phyloP scores from a whole-genome alignment of 768 basidiomycete species.

The Amanita phalloides region DNA sequence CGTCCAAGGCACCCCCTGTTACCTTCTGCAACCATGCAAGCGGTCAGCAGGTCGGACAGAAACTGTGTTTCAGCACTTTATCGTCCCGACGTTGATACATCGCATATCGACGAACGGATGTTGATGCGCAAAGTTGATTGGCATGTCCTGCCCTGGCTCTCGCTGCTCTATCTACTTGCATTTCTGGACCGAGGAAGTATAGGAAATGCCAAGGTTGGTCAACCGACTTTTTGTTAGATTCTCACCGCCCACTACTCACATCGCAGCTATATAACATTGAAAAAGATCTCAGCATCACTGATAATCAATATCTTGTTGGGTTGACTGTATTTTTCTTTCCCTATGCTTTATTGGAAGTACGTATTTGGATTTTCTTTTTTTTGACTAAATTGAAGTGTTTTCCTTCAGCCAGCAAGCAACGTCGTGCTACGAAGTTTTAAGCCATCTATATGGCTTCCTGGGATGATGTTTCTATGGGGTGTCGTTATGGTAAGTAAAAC shows the following conservation, averaged over 20 bases:
- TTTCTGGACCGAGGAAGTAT: no score
- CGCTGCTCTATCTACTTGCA: slow-evolving; percentile 48
- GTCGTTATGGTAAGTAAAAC: slow-evolving; percentile 28
- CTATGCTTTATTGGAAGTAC: slow-evolving; percentile 60
- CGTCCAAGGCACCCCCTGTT: no score
- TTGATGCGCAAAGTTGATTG: slow-evolving; percentile 53
- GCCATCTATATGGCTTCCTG: slow-evolving; percentile 58
- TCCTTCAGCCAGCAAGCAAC: slow-evolving; percentile 48
- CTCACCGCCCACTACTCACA: neutral
- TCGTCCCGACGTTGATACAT: slow-evolving; percentile 40
- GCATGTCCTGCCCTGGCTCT: slow-evolving; percentile 66
- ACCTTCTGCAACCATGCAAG: no score
- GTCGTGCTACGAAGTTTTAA: slow-evolving; percentile 45
- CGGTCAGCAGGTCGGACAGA: neutral
- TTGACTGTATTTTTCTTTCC: slow-evolving; percentile 72
- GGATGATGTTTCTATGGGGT: slow-evolving; percentile 39
- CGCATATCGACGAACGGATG: slow-evolving; percentile 40
- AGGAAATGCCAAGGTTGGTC: no score
- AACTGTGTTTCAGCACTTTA: slow-evolving; percentile 15
- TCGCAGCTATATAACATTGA: slow-evolving; percentile 49
- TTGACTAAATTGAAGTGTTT: neutral
- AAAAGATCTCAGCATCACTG: slow-evolving; percentile 43
- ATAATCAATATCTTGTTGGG: slow-evolving; percentile 57
- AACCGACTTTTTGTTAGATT: slow-evolving; percentile 24
- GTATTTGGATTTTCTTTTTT: slow-evolving; percentile 2